Evolutionary conservation across 306 rosid species (phyloP).

Genomic region (Heteromeles arbutifolia): DNA sequence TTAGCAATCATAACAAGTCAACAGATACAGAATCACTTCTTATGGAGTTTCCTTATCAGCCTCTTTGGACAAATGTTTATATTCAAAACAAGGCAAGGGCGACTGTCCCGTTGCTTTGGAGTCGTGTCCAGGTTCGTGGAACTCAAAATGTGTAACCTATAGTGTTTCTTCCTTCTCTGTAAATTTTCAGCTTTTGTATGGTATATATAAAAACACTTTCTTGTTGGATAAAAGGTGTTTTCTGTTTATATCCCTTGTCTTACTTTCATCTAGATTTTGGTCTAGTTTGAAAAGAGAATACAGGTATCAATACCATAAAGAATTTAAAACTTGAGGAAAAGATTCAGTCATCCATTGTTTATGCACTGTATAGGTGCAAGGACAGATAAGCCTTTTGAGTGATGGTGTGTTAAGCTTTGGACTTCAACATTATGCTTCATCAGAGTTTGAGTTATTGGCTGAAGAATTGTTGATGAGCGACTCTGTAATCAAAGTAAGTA

Average conservation of each 20-base stretch:
- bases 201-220: not conserved
- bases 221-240: not conserved
- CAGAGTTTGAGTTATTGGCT: constrained; percentile 95
- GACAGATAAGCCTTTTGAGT: constrained; percentile 85
- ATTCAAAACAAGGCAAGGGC: constrained; percentile 91
- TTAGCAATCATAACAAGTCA: constrained; percentile 70
- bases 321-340: not conserved
- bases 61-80: constrained; percentile 93
- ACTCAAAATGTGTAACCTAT: constrained; percentile 8
- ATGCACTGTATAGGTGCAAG: constrained; percentile 71
- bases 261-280: not conserved
- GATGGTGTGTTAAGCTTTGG: constrained; percentile 92
- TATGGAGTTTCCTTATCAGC: constrained; percentile 90
- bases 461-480: constrained; percentile 97
- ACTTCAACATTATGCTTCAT: constrained; percentile 75
- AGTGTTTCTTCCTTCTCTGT: not conserved
- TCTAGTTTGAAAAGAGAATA: not conserved
- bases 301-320: not conserved
- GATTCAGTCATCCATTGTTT: not conserved
- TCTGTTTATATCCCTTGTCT: not conserved
- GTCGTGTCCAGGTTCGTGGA: constrained; percentile 94
- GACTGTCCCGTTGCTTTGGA: constrained; percentile 95
- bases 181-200: not conserved
- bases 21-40: constrained; percentile 94
- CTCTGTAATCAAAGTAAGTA: constrained; percentile 76